Evolutionary conservation across 805 yeast genomes (phyloP).

Genomic region (Clavispora asparagi): DNA sequence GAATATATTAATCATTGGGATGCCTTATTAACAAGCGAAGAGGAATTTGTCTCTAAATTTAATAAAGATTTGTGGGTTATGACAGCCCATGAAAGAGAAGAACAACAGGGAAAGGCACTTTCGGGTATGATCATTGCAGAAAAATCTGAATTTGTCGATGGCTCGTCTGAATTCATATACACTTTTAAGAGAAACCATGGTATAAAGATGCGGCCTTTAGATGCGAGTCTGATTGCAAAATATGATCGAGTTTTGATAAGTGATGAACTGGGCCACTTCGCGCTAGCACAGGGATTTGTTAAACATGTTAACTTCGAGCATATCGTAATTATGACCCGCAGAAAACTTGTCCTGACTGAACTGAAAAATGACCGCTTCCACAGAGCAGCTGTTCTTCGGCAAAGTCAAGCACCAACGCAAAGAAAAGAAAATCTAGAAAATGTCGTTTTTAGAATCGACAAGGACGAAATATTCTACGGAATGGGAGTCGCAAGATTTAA

Average conservation of each 20-base stretch:
- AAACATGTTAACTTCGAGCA: slow-evolving; percentile 35
- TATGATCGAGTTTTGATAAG: slow-evolving; percentile 70
- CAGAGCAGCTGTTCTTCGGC: slow-evolving; percentile 13
- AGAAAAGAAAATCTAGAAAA: not conserved
- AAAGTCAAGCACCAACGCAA: slow-evolving; percentile 5
- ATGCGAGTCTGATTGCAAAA: slow-evolving; percentile 44
- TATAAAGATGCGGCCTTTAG: slow-evolving; percentile 14
- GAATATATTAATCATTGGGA: slow-evolving; percentile 74
- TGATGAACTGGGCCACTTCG: slow-evolving; percentile 76
- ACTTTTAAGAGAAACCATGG: slow-evolving; percentile 38
- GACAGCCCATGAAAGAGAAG: slow-evolving; percentile 56
- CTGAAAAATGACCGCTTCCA: slow-evolving; percentile 38
- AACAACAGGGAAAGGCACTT: slow-evolving; percentile 51
- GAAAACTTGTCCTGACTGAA: slow-evolving; percentile 45
- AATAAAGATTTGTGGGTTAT: slow-evolving; percentile 68
- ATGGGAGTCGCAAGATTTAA: slow-evolving; percentile 75
- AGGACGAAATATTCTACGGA: slow-evolving; percentile 71
- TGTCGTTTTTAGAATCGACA: slow-evolving; percentile 61
- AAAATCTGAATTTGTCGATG: slow-evolving; percentile 16
- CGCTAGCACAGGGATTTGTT: slow-evolving; percentile 61
- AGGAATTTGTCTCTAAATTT: slow-evolving; percentile 45
- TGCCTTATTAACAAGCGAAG: slow-evolving; percentile 66
- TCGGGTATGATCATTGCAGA: slow-evolving; percentile 43
- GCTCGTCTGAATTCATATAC: slow-evolving; percentile 34
- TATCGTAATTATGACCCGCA: slow-evolving; percentile 47